Evolutionary conservation across 2,329 filamentous ascomycete genomes (phyloP).

Genomic region (Alternaria arbusti): DNA sequence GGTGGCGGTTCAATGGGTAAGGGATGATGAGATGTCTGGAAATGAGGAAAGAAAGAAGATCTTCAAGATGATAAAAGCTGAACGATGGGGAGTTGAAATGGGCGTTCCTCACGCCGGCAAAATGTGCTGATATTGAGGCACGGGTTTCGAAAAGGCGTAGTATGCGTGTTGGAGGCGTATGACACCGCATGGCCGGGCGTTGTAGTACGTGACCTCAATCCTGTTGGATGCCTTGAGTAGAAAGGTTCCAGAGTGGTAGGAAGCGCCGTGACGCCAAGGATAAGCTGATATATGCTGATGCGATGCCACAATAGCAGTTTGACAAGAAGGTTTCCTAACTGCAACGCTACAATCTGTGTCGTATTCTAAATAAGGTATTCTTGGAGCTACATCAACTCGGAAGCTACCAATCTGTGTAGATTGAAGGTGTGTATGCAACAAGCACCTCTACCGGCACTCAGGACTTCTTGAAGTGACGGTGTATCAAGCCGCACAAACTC

Average conservation of each 20-base stretch:
- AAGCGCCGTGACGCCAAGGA: neutral
- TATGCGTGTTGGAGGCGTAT: neutral
- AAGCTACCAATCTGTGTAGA: neutral
- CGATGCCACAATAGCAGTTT: neutral
- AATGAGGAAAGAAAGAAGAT: neutral
- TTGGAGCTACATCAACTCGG: neutral
- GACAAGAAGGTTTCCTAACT: neutral
- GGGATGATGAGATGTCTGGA: neutral
- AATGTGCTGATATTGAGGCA: neutral
- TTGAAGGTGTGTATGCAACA: neutral
- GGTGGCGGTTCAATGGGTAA: neutral
- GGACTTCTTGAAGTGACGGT: conserved; percentile 29
- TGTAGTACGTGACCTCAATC: neutral
- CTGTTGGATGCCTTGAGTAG: neutral
- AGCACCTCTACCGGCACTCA: neutral
- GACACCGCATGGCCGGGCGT: neutral
- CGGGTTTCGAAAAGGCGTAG: neutral
- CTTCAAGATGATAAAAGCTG: neutral
- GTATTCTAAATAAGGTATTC: neutral
- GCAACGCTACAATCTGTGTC: neutral
- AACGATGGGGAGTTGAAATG: neutral
- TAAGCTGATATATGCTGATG: neutral
- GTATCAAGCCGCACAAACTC: conserved; percentile 78
- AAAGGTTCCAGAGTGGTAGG: neutral
- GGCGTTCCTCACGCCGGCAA: neutral